A percentile compares a stretch with the other conserved stretches of the same genome.
Evolutionary conservation across 805 yeast species (phyloP).

Genomic region (Nakazawaea ernobii): DNA sequence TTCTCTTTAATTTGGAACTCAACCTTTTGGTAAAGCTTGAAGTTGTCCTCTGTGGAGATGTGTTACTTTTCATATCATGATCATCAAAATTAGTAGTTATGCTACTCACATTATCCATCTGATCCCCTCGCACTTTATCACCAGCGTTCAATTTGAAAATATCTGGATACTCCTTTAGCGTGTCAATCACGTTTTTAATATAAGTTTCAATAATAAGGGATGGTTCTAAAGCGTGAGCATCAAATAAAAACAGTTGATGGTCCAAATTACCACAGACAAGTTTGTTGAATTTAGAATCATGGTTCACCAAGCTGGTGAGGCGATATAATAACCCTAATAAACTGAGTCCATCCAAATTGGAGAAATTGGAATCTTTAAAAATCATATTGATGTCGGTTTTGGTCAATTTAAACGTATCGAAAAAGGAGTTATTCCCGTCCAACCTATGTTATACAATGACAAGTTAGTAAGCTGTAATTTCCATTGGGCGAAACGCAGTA

Average conservation of each 20-base stretch:
- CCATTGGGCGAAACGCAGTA: background rate
- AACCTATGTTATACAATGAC: background rate
- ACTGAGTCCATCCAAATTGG: background rate
- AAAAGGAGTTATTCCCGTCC: slow-evolving; percentile 4
- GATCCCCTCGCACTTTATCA: background rate
- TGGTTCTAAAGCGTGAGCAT: slow-evolving; percentile 1
- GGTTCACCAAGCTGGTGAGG: background rate
- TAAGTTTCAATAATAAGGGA: background rate
- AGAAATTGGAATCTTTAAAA: background rate
- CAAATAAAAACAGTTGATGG: background rate
- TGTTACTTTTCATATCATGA: background rate
- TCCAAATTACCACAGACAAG: background rate
- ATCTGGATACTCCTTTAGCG: slow-evolving; percentile 3
- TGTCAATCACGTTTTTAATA: background rate
- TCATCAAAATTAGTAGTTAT: too few species aligned
- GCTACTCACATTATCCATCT: too few species aligned
- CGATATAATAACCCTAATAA: slow-evolving; percentile 1
- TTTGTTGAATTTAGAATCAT: slow-evolving; percentile 1
- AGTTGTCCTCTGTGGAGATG: background rate
- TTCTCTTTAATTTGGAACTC: background rate
- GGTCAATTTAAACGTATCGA: slow-evolving; percentile 4
- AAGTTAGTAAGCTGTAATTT: background rate
- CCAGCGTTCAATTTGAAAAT: background rate
- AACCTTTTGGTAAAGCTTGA: background rate
- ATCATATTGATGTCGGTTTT: background rate